phyloP scores from a whole-genome alignment of 2,329 filamentous ascomycete genomes.

The Phaeomoniella chlamydospora region DNA sequence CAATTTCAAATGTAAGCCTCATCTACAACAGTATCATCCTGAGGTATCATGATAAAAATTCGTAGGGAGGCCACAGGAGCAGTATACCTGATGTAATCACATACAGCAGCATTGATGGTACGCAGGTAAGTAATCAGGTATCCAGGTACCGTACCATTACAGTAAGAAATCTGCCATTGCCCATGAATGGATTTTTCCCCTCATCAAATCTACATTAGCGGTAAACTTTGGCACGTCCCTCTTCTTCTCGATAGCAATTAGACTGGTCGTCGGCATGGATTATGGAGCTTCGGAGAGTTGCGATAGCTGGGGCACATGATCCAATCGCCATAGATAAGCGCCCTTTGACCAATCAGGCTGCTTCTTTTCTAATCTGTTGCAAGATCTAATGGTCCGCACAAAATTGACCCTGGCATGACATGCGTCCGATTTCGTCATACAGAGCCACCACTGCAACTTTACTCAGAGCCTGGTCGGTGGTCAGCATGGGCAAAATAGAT shows the following conservation, averaged over 20 bases:
- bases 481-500: no score
- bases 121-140: neutral
- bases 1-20: no score
- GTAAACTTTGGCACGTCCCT: neutral
- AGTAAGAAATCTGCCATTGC: neutral
- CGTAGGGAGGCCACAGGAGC: no score
- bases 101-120: neutral
- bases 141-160: neutral
- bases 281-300: neutral
- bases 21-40: no score
- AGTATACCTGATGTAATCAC: no score
- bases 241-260: neutral
- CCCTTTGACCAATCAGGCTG: neutral
- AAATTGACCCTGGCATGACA: neutral
- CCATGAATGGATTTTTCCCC: neutral
- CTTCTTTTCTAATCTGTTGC: neutral
- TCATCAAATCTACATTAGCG: neutral
- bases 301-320: neutral
- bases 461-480: no score
- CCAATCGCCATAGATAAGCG: neutral
- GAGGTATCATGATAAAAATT: no score
- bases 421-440: no score
- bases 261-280: neutral
- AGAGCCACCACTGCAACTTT: no score
- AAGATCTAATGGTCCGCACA: neutral